Conservation (phyloP, 163 green algal genomes). For the Chlamydomonas reinhardtii region DNA sequence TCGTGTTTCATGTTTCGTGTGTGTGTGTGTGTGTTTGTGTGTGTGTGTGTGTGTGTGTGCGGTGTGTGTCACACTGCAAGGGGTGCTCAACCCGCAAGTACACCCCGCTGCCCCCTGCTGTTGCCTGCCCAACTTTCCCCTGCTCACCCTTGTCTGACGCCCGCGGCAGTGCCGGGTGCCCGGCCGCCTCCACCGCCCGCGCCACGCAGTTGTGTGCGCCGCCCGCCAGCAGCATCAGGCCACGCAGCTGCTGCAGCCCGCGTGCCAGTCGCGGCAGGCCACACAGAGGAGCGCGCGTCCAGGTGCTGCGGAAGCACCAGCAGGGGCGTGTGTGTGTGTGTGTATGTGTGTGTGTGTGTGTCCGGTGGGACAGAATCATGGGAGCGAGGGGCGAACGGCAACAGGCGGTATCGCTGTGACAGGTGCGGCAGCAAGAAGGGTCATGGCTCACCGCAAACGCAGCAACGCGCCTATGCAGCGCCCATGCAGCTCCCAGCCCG, state of each 20-base stretch:
- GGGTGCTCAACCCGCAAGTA: too few relatives aligned
- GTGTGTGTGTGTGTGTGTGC: too few relatives aligned
- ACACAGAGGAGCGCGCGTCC: background rate
- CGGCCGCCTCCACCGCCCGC: background rate
- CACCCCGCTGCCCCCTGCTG: background rate
- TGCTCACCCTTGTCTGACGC: background rate
- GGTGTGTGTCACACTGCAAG: too few relatives aligned
- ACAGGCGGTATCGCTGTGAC: too few relatives aligned
- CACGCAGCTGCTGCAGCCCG: background rate
- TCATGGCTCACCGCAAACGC: too few relatives aligned
- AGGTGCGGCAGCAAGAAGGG: too few relatives aligned
- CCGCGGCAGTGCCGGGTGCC: background rate
- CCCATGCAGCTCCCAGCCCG: too few relatives aligned
- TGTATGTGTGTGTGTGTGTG: too few relatives aligned
- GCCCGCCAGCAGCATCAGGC: conserved; percentile 6
- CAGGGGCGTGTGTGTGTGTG: background rate
- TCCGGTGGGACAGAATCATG: background rate
- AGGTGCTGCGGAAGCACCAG: background rate
- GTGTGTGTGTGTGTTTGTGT: too few relatives aligned
- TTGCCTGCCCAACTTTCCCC: background rate
- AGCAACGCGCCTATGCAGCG: too few relatives aligned
- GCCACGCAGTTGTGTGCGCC: conserved; percentile 23
- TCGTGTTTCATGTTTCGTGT: too few relatives aligned
- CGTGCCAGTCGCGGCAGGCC: background rate
- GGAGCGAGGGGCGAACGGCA: background rate